Base-by-base conservation (phyloP, 495 filamentous ascomycete genomes). In the Penicillium ucsense region DNA sequence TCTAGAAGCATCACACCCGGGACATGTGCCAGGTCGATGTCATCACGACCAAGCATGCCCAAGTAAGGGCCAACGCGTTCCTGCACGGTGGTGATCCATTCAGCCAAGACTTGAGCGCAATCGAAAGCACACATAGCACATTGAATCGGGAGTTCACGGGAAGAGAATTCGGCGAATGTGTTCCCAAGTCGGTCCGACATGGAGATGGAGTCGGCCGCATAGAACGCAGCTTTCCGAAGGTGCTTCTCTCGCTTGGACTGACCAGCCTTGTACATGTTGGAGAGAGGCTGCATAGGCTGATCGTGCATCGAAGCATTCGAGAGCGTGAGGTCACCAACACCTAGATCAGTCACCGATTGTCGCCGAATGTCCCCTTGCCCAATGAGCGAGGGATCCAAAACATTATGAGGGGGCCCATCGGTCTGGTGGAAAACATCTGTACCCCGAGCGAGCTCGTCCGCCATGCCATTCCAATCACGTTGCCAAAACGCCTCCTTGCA, bases 401-500 rank as follows among this genome's bases (percentile, higher is more conserved):
- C 43, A 30, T 66, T 65, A 3, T 53, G 43, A 10, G 62, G 41
- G 6, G 60, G 41, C 4, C 59, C 77, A 46, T 88, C 86, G 6
- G 80, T 76, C 60, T 88, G 83, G 49, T 88, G 82, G 28, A 86
- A 74, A 35, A 91, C 76, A 48, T 92, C 85, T 43, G 63, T 70
- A 62, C 90, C 90, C 8, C 80, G 82, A 8, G 88, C 87, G 34
- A 96, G 73, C 63, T 95, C 92, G 45, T 94, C 85, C 1, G 88
- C 86, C 83, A 97, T 88, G 28, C 82, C 84, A 49, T 95, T 89
- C 75, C 85, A 96, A 64, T 98, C 89, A 8, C 89, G 81, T 54
- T 88, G 85, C 87, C 89, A 96, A 59, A 97, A 94, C 39, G 85
- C 84, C 62, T 96, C 92, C 61, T 96, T 96, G 10, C 88, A 85